These are phyloP conservation scores for Coprinellus aureogranulatus DNA, from an alignment of 768 basidiomycete genomes.

Conservation along the genomic window DNA sequence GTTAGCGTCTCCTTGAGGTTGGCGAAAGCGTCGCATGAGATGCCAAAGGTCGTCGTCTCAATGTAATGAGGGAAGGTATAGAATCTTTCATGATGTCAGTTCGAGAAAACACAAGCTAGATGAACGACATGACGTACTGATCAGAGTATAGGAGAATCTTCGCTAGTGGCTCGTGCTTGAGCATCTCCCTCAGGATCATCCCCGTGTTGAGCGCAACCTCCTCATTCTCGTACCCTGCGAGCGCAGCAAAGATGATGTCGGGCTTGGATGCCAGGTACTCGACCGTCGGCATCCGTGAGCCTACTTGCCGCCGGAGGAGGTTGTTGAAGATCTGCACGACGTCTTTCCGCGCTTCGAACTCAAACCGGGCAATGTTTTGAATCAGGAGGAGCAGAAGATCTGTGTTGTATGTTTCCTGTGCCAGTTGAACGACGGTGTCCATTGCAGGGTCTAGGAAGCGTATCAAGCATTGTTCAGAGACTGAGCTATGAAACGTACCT, in stretches of 20 bases:
- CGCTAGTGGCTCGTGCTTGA: conserved; percentile 86
- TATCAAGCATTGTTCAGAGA: neutral
- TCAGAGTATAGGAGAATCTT: conserved; percentile 91
- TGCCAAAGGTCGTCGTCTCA: conserved; percentile 95
- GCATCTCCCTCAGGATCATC: conserved; percentile 96
- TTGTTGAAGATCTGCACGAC: conserved; percentile 88
- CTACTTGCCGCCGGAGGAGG: conserved; percentile 87
- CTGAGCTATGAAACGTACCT: conserved; percentile 46
- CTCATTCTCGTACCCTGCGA: conserved; percentile 92
- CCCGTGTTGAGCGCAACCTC: conserved; percentile 97
- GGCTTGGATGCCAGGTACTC: conserved; percentile 83
- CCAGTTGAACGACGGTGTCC: conserved; percentile 89
- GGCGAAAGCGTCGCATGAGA: conserved; percentile 96
- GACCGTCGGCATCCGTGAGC: conserved; percentile 91
- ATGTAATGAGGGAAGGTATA: conserved; percentile 97
- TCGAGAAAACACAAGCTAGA: conserved; percentile 3
- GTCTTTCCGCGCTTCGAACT: conserved; percentile 91
- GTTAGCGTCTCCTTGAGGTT: conserved; percentile 98
- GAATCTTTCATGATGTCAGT: conserved; percentile 54
- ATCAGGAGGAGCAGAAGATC: conserved; percentile 83
- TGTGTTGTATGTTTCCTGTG: conserved; percentile 92
- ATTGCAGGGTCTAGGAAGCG: neutral
- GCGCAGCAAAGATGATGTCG: conserved; percentile 73
- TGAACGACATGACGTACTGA: conserved; percentile 58
- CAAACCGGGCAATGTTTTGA: conserved; percentile 78